Evolutionary conservation across 441 rosid species (phyloP), one percentile per base, ranked within the genome.

Genomic region (Erodium chrysanthum): DNA sequence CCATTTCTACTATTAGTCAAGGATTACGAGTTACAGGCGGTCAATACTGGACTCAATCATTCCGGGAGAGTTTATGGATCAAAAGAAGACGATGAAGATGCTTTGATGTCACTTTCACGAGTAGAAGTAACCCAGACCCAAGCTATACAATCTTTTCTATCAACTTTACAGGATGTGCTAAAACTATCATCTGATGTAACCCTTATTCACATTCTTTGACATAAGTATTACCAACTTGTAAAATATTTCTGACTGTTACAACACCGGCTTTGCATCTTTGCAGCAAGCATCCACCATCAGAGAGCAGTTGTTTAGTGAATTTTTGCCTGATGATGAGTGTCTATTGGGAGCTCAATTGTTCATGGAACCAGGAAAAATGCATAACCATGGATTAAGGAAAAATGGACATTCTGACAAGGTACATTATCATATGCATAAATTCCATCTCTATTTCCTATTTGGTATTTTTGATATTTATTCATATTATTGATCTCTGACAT

Each of bases 1-100:
- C 96, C 96, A 58, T 86, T 84, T 82, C 86, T 92, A 71, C 78
- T 66, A 65, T 73, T 87, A 79, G 81, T 85, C 72, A 87, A 85
- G 72, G 94, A 92, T 66, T 69, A 79, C 80, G 88, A 90, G 83
- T 74, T 90, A 74, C 85, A 85, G 76, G 91, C 85, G 42, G 79
- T 81, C 67, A 73, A 76, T 70, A 48, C 66, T 17, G 81, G 75
- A 68, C 63, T 77, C 20, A 71, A 54, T 66, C 78, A 73, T 66
- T 70, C 66, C 17, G 75, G 59, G 33, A 66, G 54, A 60, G 76
- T 25, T 64, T 90, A 84, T 72, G 96, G 96, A 77, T 92, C 89
- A 17, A 84, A 85, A 73, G 93, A 92, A 76, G 96, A 87, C 60
- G 81, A 87, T 66, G 89, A 80, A 8, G 84, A 84, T 64, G 93